Conservation (phyloP, 2,329 filamentous ascomycete genomes). For the Trichoderma breve region DNA sequence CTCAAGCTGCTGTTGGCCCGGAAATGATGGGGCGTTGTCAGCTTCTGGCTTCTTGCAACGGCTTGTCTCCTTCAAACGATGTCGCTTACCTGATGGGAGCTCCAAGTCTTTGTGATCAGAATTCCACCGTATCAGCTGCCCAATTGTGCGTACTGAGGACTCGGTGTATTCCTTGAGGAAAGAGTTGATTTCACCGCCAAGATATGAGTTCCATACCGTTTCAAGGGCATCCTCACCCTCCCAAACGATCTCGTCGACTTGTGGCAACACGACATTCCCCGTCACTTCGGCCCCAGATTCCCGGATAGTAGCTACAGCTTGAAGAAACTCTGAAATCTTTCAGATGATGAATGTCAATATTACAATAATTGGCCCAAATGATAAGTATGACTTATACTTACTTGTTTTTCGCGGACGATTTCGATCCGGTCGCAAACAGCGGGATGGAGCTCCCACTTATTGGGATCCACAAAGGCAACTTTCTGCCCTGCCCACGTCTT, state of each 20-base stretch:
- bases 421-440: neutral
- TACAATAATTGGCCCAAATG: neutral
- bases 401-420: neutral
- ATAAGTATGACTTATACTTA: neutral
- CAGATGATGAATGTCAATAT: neutral
- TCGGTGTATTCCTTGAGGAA: neutral
- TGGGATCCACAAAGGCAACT: neutral
- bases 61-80: neutral
- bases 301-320: neutral
- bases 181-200: neutral
- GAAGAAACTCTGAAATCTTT: neutral
- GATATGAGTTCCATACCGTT: neutral
- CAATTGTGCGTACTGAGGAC: neutral
- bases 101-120: neutral
- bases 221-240: neutral
- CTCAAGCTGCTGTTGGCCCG: neutral
- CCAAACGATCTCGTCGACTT: neutral
- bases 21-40: neutral
- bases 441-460: neutral
- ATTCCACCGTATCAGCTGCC: neutral
- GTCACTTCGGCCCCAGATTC: neutral
- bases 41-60: neutral
- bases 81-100: neutral
- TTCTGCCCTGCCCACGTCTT: neutral
- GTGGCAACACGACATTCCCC: neutral